phyloP scores from a whole-genome alignment of 192 early-diverging fungal genomes.

The Linnemannia schmuckeri region DNA sequence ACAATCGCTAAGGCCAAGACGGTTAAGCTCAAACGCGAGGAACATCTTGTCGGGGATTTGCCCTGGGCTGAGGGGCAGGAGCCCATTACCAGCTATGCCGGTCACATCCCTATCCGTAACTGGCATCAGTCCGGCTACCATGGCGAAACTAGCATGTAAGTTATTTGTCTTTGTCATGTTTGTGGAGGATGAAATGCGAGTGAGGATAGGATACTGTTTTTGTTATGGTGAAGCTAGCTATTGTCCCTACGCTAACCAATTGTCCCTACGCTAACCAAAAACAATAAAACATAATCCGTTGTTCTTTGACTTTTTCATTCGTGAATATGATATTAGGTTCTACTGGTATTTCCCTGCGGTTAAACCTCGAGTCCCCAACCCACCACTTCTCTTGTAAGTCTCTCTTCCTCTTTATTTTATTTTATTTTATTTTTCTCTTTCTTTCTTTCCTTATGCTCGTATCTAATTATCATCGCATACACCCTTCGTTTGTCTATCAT shows the following conservation, averaged over 20 bases:
- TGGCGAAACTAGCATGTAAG: constrained; percentile 58
- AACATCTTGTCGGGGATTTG: constrained; percentile 38
- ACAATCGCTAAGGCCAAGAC: not conserved
- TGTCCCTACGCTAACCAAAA: not conserved
- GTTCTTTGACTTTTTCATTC: not conserved
- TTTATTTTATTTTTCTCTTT: not conserved
- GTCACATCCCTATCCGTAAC: constrained; percentile 68
- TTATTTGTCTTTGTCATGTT: not conserved
- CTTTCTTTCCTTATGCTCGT: not conserved
- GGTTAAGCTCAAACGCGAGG: constrained; percentile 24
- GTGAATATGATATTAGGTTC: constrained; percentile 52
- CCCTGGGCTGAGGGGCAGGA: constrained; percentile 62
- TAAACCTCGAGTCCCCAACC: constrained; percentile 65
- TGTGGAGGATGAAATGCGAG: not conserved
- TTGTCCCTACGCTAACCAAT: not conserved
- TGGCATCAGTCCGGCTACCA: constrained; percentile 58
- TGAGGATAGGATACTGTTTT: not conserved
- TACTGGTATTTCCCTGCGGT: constrained; percentile 89
- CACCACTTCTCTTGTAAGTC: constrained; percentile 76
- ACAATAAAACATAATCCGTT: constrained; percentile 5
- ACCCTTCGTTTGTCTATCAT: not conserved
- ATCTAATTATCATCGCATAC: not conserved
- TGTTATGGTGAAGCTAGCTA: not conserved
- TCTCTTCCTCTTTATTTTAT: too few relatives aligned
- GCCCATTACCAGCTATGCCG: constrained; percentile 72